Conservation (phyloP, 2,329 filamentous ascomycete species). For the Aspergillus sojae region DNA sequence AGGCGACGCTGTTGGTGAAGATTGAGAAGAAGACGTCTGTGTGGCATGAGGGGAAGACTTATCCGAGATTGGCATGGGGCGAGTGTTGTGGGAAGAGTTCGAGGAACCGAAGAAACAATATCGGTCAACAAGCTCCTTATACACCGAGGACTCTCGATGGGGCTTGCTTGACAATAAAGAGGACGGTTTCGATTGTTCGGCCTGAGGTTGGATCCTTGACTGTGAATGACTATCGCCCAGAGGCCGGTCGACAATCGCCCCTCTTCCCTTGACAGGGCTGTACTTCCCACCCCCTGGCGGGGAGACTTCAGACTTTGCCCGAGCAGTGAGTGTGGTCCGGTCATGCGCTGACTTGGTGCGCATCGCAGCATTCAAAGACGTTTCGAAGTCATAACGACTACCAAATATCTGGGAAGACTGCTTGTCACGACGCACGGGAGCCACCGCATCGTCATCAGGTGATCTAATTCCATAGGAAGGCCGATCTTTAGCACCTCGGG, state of each 20-base stretch:
- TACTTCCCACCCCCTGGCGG: constrained; percentile 18
- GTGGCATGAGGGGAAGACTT: neutral
- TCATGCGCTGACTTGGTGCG: constrained; percentile 67
- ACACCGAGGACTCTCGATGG: constrained; percentile 80
- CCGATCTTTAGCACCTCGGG: constrained; percentile 67
- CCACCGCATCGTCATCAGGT: constrained; percentile 62
- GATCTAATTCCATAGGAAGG: constrained; percentile 75
- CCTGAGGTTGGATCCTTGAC: constrained; percentile 11
- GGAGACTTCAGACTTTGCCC: constrained; percentile 57
- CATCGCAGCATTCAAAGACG: constrained; percentile 84
- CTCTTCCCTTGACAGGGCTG: constrained; percentile 8
- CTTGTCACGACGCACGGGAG: constrained; percentile 48
- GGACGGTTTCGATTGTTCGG: constrained; percentile 50
- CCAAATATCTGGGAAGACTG: constrained; percentile 74
- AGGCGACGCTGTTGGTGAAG: constrained; percentile 31
- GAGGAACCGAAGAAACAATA: constrained; percentile 78
- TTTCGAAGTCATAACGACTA: constrained; percentile 92
- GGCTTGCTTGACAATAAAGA: constrained; percentile 64
- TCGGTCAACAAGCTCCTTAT: constrained; percentile 96
- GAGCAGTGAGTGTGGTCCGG: constrained; percentile 57
- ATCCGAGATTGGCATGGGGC: neutral
- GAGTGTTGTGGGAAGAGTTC: constrained; percentile 3
- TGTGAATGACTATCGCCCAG: constrained; percentile 21
- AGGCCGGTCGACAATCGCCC: constrained; percentile 18
- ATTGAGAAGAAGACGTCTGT: constrained; percentile 16